Conservation (phyloP, 169 alveolate genomes). For the Eimeria tenella region DNA sequence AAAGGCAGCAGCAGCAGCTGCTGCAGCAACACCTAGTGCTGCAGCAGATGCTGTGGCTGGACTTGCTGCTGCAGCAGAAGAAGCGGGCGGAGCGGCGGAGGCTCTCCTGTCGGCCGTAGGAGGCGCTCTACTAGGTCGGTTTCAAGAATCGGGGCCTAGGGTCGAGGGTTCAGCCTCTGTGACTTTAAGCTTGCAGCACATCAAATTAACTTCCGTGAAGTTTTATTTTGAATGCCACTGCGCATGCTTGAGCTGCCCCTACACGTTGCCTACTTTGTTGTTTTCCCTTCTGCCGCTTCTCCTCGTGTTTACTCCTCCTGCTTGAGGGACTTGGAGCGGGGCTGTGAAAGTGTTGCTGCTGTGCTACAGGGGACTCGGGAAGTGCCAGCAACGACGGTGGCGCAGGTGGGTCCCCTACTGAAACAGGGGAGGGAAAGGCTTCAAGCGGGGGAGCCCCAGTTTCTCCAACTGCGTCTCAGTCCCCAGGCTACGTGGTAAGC, state of each 20-base stretch:
- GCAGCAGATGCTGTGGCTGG: not conserved
- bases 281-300: not conserved
- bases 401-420: not conserved
- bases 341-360: not conserved
- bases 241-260: not conserved
- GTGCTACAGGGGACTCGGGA: slow-evolving; percentile 11
- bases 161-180: not conserved
- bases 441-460: slow-evolving; percentile 5
- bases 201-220: no score
- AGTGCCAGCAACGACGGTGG: not conserved
- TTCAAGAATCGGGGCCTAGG: not conserved
- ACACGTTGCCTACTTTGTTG: no score
- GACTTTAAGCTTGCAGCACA: not conserved
- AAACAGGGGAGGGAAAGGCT: slow-evolving; percentile 5
- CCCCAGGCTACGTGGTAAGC: slow-evolving; percentile 29
- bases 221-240: no score
- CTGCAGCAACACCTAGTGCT: not conserved
- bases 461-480: not conserved
- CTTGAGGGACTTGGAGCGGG: not conserved
- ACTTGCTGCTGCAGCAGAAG: slow-evolving; percentile 54
- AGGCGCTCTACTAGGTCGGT: slow-evolving; percentile 54
- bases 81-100: slow-evolving; percentile 75
- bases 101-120: slow-evolving; percentile 76
- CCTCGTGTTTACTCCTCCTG: no score
- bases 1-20: slow-evolving; percentile 2